Evolutionary conservation across 2,329 filamentous ascomycete species (phyloP), one percentile per base, ranked within the genome.

Genomic region (Pseudogymnoascus sp.): DNA sequence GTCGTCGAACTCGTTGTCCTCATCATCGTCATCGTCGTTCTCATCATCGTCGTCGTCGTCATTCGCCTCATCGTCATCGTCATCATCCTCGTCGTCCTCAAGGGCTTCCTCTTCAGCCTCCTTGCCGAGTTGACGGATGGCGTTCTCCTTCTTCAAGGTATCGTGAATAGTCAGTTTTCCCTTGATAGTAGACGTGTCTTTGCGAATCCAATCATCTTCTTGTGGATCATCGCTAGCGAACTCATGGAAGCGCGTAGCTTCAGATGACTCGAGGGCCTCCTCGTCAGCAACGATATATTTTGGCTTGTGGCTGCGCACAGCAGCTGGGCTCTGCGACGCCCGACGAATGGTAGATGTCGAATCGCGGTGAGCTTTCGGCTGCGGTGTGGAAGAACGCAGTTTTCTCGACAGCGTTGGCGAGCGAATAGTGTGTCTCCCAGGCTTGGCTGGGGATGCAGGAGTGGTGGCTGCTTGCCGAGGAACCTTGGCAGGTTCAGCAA

Each of bases 101-200:
- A 89, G 80, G 3, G 87, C 92, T 75, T 97, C 94, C 69, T 95
- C 91, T 71, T 97, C 94, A 1, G 87, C 94, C 75, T 99, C 93
- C 71, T 91, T 88, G 58, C 87, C 93, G 27, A 97, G 78, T 65
- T 89, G 87, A 58, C 93, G 88, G 65, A 99, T 94, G 31, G 85
- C 86, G 65, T 91, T 92, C 76, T 99, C 94, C 75, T 96, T 95
- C 73, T 85, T 83, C 67, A 99, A 81, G 4, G 92, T 96, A 72
- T 97, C 94, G 67, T 88, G 86, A 66, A 99, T 87, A 3, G 92
- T 97, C 39, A 99, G 80, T 70, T 90, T 91, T 59, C 81, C 81
- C 62, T 81, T 81, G 66, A 85, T 79, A 33, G 84, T 82, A 6
- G 82, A 80, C 35, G 84, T 79, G 69, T 90, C 88, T 62, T 88